Evolutionary conservation across 129 eudicot species (phyloP).

Genomic region (Tanacetum coccineum): DNA sequence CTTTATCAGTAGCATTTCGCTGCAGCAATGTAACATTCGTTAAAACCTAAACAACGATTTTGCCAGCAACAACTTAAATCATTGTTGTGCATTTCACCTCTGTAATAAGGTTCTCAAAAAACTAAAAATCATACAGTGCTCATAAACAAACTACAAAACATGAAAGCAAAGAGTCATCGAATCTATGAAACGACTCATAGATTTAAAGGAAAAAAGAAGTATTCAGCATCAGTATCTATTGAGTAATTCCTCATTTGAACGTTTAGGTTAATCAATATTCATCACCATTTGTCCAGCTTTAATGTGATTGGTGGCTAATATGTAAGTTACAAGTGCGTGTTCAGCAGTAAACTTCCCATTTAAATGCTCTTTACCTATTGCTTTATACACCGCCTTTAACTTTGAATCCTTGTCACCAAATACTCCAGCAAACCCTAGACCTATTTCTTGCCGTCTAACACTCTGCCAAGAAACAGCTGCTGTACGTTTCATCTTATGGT

Average conservation of each 20-base stretch:
- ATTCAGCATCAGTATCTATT: conserved; percentile 4
- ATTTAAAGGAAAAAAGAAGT: too few species aligned
- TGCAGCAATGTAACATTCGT: neutral
- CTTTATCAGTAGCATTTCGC: conserved; percentile 11
- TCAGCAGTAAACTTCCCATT: conserved; percentile 27
- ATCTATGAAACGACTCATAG: conserved; percentile 22
- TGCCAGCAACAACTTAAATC: conserved; percentile 16
- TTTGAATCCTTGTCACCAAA: conserved; percentile 23
- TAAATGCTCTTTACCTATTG: conserved; percentile 25
- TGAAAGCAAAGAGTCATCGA: conserved; percentile 13
- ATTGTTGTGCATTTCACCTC: conserved; percentile 19
- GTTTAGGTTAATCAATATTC: conserved; percentile 39
- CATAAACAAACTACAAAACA: conserved; percentile 7
- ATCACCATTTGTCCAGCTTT: conserved; percentile 54
- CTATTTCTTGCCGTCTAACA: conserved; percentile 20
- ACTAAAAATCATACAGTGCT: conserved; percentile 17
- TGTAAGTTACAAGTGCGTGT: conserved; percentile 45
- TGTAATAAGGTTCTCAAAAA: neutral
- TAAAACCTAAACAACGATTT: conserved; percentile 11
- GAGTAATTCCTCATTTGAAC: conserved; percentile 17
- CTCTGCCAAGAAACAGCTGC: conserved; percentile 46
- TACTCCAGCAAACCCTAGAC: conserved; percentile 25
- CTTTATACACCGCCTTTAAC: conserved; percentile 16
- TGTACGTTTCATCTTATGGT: conserved; percentile 48
- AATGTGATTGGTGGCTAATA: conserved; percentile 52